Conservation (phyloP, 2,329 filamentous ascomycete genomes). For the Kalmusia sp. region DNA sequence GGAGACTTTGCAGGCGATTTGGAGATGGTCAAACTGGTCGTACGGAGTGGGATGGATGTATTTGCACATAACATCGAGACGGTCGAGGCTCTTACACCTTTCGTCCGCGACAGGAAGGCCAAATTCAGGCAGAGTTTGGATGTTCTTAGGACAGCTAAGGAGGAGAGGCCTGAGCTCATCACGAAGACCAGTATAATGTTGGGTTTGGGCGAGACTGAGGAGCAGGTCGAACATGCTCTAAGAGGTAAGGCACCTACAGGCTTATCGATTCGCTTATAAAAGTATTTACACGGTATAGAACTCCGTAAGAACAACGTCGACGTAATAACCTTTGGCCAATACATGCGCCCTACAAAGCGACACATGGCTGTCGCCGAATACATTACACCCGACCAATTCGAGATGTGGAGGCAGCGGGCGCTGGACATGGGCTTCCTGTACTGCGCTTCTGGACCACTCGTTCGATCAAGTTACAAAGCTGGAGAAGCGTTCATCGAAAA, state of each 20-base stretch:
- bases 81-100: constrained; percentile 86
- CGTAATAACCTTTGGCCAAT: constrained; percentile 98
- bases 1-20: constrained; percentile 87
- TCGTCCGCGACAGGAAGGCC: constrained; percentile 86
- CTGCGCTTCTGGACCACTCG: constrained; percentile 90
- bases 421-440: constrained; percentile 97
- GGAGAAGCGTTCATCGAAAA: constrained; percentile 99
- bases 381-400: constrained; percentile 88
- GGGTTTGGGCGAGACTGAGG: constrained; percentile 89
- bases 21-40: constrained; percentile 86
- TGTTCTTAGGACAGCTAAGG: constrained; percentile 84
- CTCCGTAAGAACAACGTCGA: constrained; percentile 83
- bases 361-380: constrained; percentile 98
- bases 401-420: constrained; percentile 87
- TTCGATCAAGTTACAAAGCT: constrained; percentile 95
- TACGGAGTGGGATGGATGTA: constrained; percentile 87
- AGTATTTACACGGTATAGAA: constrained; percentile 56
- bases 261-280: not conserved
- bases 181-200: constrained; percentile 99
- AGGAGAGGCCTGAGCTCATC: constrained; percentile 76
- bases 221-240: constrained; percentile 81
- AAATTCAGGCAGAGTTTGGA: constrained; percentile 85
- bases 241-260: constrained; percentile 56
- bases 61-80: constrained; percentile 99
- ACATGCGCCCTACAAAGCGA: constrained; percentile 98